A percentile compares a stretch with the other conserved stretches of the same genome.
Evolutionary conservation across 495 filamentous ascomycete genomes (phyloP).

Genomic region (Tirmania nivea): DNA sequence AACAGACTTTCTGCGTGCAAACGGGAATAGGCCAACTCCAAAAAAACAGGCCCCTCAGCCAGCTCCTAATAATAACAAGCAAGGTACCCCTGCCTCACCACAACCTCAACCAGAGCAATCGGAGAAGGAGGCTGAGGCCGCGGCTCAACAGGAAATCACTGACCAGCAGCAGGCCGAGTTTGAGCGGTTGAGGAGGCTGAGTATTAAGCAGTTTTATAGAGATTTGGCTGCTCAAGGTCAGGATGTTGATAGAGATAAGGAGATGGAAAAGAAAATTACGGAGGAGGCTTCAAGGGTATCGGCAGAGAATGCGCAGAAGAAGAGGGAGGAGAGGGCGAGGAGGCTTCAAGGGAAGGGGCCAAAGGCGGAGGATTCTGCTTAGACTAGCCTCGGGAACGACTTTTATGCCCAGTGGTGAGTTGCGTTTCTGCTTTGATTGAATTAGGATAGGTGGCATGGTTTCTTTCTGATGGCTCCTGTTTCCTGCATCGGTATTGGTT

Average conservation of each 20-base stretch:
- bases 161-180: not conserved
- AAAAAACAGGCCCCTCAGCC: not conserved
- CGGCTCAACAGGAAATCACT: not conserved
- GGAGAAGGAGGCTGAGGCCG: not conserved
- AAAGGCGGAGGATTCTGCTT: not conserved
- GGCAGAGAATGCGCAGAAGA: not conserved
- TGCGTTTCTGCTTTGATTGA: no score
- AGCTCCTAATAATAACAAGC: no score
- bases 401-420: no score
- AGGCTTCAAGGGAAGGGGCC: not conserved
- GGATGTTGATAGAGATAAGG: not conserved
- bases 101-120: not conserved
- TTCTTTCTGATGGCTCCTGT: no score
- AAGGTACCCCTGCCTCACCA: no score
- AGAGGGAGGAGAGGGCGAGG: not conserved
- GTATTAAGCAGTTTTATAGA: not conserved
- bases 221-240: not conserved
- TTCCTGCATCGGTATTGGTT: no score
- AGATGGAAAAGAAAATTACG: not conserved
- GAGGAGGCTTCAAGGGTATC: not conserved
- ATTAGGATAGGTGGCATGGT: no score
- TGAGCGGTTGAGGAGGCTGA: not conserved
- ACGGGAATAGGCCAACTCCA: no score
- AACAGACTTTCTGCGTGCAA: not conserved
- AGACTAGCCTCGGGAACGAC: no score